Evolutionary conservation across 1,284 basidiomycete species (phyloP).

Genomic region (Sporisorium scitamineum): DNA sequence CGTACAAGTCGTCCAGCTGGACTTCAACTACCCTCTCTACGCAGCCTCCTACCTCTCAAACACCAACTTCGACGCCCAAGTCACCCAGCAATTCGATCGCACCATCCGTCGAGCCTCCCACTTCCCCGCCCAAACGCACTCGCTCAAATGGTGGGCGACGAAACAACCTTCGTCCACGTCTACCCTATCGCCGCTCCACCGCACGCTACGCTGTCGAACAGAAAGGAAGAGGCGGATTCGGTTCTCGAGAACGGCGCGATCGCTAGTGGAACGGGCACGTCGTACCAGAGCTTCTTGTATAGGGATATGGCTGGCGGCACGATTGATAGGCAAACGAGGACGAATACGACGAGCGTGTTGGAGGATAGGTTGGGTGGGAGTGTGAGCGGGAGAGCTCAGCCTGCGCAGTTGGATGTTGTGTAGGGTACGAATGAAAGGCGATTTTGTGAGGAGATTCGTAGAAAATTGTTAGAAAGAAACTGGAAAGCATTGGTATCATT

Average conservation of each 20-base stretch:
- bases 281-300: conserved; percentile 26
- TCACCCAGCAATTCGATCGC: conserved; percentile 26
- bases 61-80: conserved; percentile 13
- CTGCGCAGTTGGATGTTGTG: conserved; percentile 15
- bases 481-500: conserved; percentile 27
- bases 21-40: conserved; percentile 40
- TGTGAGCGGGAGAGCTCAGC: conserved; percentile 21
- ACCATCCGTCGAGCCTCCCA: not conserved
- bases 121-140: not conserved
- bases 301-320: conserved; percentile 31
- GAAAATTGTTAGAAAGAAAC: not conserved
- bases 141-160: conserved; percentile 17
- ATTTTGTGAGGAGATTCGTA: not conserved
- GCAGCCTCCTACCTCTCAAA: conserved; percentile 12
- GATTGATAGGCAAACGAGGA: conserved; percentile 25
- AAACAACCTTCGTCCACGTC: conserved; percentile 19
- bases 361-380: conserved; percentile 20
- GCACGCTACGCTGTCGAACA: conserved; percentile 13
- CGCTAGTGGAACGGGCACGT: conserved; percentile 14
- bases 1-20: conserved; percentile 14
- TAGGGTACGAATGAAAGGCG: not conserved
- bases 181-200: conserved; percentile 7
- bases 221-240: conserved; percentile 7
- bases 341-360: conserved; percentile 25
- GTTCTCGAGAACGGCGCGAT: conserved; percentile 23